Base-by-base conservation (phyloP, 2,329 filamentous ascomycete genomes). In the Atkinsonella hypoxylon region DNA sequence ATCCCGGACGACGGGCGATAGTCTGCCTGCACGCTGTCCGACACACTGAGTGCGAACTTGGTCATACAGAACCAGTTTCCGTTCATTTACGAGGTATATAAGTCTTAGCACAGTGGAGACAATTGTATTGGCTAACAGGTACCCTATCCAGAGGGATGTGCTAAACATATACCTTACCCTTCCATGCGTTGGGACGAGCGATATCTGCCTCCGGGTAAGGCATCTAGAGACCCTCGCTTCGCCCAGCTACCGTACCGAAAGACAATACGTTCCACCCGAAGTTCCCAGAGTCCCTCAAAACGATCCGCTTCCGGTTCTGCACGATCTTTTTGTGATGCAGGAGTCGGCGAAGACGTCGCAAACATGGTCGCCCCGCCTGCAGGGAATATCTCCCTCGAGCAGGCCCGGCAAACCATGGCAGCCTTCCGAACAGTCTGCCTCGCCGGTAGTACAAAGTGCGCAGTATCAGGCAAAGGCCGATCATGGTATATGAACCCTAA, bases 391-490 rank as follows among this genome's bases (percentile, higher is more conserved):
- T 13, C 44, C 30, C 20, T 46, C 15, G 17, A 46, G 30, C 44
- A 46, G 20, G 44, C 44, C 13, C 44, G 30, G 4, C 44, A 46
- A 43, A 49, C n/a, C 30, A 49, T 49, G 47, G 40, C 38, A 18
- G 39, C 40, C 4, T 49, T 44, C 18, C 47, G 47, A 13, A 26
- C 22, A 13, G 31, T 39, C 20, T 49, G 47, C 39, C 47, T 49
- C 2, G n/a, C 32, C 15, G 40, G 7, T 32, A 12, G 26, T 44
- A 43, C n/a, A 36, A 42, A 10, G 20, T 49, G 47, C n/a, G 47
- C 40, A 31, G 47, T 49, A 10, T 32, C 47, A 44, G 47, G 40
- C 30, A 45, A 49, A 44, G 47, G 47, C 4, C 47, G 47, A 44
- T 49, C 40, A 18, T 49, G 47, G 47, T 44, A 43, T 26, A 44